Percentiles rank a stretch among this genome's conserved stretches.
Evolutionary conservation across 345 rosid genomes (phyloP).

Genomic region (Orychophragmus violaceus): DNA sequence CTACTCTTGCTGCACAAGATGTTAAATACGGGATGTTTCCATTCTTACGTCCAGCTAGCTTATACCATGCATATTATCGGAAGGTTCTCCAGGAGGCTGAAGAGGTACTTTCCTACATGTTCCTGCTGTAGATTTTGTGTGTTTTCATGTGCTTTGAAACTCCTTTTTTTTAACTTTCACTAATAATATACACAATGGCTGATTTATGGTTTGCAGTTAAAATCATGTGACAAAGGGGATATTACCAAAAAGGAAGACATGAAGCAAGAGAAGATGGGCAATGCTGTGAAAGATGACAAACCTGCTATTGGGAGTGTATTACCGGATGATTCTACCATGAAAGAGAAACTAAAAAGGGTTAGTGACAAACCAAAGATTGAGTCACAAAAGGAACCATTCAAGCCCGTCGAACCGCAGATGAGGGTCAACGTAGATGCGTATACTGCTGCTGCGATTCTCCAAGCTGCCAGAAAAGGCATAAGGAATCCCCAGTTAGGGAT

Average conservation of each 20-base stretch:
- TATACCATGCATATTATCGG: slow-evolving; percentile 64
- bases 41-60: slow-evolving; percentile 64
- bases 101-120: slow-evolving; percentile 42
- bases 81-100: slow-evolving; percentile 61
- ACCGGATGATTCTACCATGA: slow-evolving; percentile 56
- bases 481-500: slow-evolving; percentile 60
- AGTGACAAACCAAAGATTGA: slow-evolving; percentile 63
- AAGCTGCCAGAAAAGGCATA: slow-evolving; percentile 84
- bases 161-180: not conserved
- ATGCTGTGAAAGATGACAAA: slow-evolving; percentile 35
- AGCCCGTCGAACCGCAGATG: slow-evolving; percentile 40
- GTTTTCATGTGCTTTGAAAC: not conserved
- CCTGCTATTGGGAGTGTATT: slow-evolving; percentile 44
- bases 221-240: slow-evolving; percentile 34
- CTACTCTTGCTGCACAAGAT: slow-evolving; percentile 81
- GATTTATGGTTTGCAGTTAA: slow-evolving; percentile 45
- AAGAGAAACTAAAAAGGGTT: slow-evolving; percentile 76
- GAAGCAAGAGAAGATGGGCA: slow-evolving; percentile 42
- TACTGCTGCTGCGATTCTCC: slow-evolving; percentile 70
- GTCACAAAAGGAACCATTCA: slow-evolving; percentile 45
- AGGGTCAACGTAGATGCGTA: slow-evolving; percentile 39
- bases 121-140: not conserved
- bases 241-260: slow-evolving; percentile 40
- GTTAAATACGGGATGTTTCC: slow-evolving; percentile 76
- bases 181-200: not conserved